Base-by-base conservation (phyloP, 768 basidiomycete genomes). In the Psilocybe subaeruginosa region DNA sequence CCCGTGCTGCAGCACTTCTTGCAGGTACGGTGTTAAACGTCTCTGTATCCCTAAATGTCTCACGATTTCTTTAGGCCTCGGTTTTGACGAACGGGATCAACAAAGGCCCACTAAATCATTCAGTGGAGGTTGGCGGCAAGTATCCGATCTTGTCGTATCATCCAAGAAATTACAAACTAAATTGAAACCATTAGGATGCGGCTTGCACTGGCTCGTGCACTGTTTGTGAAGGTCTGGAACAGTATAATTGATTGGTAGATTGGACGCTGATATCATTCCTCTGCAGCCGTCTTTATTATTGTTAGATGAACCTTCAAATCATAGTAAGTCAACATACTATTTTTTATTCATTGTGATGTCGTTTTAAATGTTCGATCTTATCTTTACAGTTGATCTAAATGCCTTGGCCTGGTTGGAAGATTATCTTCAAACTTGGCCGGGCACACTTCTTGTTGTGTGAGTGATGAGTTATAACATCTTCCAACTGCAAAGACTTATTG, bases 391-490 rank as follows among this genome's bases (percentile, higher is more conserved):
- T 70, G 94, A 97, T 83, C 75, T 98, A 57, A 98, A 98, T 74
- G 96, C 96, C 8, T 83, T 99, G 69, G 97, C 97, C 31, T 99
- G 97, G 96, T 80, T 96, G 6, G 95, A 98, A 79, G 96, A 97
- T 69, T 98, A 98, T 71, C 82, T 98, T 4, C 96, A 97, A 73
- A 96, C 95, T 2, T 98, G 95, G 95, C 77, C 87, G 1, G 91
- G 93, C 54, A 97, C 95, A 0, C 77, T 98, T 14, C 87, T 98
- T 41, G 95, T 97, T 12, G 95, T 98, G 89, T 95, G 70, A 66
- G 89, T 78, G 1, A 45, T 54, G 19, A 39, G 58, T 29, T 41
- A 12, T 27, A 12, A 11, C 57, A 12, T 30, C 16, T 51, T 62
- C 4, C 58, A 56, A 33, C 43, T 54, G 29, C 16, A 41, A 30